Evolutionary conservation across 2,329 filamentous ascomycete species (phyloP).

Genomic region (Colletotrichum nymphaeae): DNA sequence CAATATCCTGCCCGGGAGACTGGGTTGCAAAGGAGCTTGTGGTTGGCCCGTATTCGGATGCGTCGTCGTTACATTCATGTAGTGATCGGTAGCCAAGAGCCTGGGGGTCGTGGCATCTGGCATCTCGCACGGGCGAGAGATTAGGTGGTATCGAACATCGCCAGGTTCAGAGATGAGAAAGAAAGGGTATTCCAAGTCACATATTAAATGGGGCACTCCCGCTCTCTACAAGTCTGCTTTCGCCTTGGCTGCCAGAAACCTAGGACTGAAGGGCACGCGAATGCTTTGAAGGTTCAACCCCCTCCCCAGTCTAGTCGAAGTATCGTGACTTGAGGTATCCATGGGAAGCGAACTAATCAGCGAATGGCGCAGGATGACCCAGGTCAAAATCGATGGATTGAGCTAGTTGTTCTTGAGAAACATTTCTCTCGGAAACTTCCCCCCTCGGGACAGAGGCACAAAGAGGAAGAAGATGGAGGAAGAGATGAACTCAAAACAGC

Average conservation of each 20-base stretch:
- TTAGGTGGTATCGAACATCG: not conserved
- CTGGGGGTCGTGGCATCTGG: too few species aligned
- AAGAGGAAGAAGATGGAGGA: not conserved
- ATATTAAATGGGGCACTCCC: not conserved
- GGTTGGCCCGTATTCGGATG: not conserved
- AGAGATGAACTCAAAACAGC: not conserved
- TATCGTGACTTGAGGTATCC: not conserved
- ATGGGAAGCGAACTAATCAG: not conserved
- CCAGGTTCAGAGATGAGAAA: not conserved
- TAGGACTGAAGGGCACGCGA: not conserved
- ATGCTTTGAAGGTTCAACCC: not conserved
- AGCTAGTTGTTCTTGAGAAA: not conserved
- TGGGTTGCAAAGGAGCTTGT: not conserved
- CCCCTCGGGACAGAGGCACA: not conserved
- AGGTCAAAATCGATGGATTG: not conserved
- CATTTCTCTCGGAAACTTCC: not conserved
- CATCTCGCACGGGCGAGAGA: not conserved
- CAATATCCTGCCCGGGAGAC: too few species aligned
- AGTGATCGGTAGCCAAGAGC: too few species aligned
- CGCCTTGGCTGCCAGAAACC: not conserved
- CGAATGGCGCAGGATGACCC: not conserved
- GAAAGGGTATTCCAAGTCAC: not conserved
- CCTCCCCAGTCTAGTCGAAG: not conserved
- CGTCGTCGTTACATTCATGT: not conserved
- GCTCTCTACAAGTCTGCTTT: not conserved